Percentiles rank a stretch among this genome's conserved stretches.
Conservation (phyloP, 176 grass and related monocot genomes). For the Oryza rufipogon region DNA sequence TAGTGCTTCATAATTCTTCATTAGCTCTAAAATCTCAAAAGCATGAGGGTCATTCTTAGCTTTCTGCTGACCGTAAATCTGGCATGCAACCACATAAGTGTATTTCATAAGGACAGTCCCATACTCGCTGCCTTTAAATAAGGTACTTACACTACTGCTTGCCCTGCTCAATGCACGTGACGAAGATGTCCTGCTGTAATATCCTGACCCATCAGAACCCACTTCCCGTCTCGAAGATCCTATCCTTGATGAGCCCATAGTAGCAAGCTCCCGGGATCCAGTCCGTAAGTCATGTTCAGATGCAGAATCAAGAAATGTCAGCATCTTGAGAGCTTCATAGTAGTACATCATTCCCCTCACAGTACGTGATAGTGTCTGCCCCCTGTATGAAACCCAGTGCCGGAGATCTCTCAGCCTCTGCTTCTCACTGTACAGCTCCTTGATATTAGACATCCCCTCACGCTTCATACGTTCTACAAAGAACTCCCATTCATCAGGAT, state of each 20-base stretch:
- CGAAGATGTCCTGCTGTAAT: slow-evolving; percentile 57
- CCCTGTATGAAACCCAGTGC: slow-evolving; percentile 93
- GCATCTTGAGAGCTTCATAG: slow-evolving; percentile 95
- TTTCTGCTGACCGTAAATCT: slow-evolving; percentile 93
- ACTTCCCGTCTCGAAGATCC: slow-evolving; percentile 52
- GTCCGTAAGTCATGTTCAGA: slow-evolving; percentile 80
- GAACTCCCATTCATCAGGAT: slow-evolving; percentile 83
- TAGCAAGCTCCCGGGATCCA: slow-evolving; percentile 70
- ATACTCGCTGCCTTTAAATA: slow-evolving; percentile 94
- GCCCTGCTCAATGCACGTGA: slow-evolving; percentile 62
- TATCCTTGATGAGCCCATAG: slow-evolving; percentile 54
- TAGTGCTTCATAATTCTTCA: slow-evolving; percentile 93
- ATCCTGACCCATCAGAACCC: slow-evolving; percentile 47
- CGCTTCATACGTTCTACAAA: slow-evolving; percentile 88
- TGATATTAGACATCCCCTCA: slow-evolving; percentile 67
- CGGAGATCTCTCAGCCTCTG: slow-evolving; percentile 64
- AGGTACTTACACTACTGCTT: slow-evolving; percentile 66
- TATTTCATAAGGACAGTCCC: slow-evolving; percentile 95
- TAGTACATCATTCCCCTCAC: slow-evolving; percentile 99
- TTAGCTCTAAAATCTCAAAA: slow-evolving; percentile 88
- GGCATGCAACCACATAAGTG: slow-evolving; percentile 97
- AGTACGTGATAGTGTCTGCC: slow-evolving; percentile 83
- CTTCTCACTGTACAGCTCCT: slow-evolving; percentile 68
- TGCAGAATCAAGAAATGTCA: slow-evolving; percentile 89
- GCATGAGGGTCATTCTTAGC: slow-evolving; percentile 77